Evolutionary conservation across 805 yeast species (phyloP), one percentile per base, ranked within the genome.

Genomic region (Candida odintsovae): DNA sequence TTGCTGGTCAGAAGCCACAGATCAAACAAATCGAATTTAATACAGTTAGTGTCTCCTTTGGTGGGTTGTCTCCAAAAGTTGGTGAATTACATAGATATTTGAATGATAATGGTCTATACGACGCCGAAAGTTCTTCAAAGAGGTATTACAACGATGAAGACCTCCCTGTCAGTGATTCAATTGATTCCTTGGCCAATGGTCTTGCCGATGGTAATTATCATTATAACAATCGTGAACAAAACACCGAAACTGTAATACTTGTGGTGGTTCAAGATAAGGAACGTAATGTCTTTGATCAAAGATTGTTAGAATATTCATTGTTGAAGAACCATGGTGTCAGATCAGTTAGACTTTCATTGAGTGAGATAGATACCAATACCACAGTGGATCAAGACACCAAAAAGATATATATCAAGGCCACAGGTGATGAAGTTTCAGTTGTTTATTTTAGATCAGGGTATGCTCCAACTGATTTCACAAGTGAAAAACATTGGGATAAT

Each of bases 21-120:
- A 84, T 92, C 58, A 90, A 92, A 61, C 99, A 94, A 65, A 94
- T 94, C 43, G 99, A 94, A 64, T 92, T 92, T 70, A 94, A 94
- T 66, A 90, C 99, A 1, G 88, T 94, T 3, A 86, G 96, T 57
- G 96, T 92, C 4, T 90, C 97, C 1, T 94, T 94, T 69, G 97
- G 95, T 19, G 98, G 95, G 0, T 71, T 94, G 47, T 83, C 96
- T 2, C 64, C 89, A 13, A 86, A 83, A 61, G 92, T 88, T 22
- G 86, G 94, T 19, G 71, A 78, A 53, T 69, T 88, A 47, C 99
- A 94, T 65, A 64, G 73, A 19, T 87, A 76, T 56, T 65, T 85
- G 58, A 84, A 86, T 60, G 59, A 65, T 4, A 58, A 70, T 8
- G 90, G 90, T 3, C 64, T 66, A n/a, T 86, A 86, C 58, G 69